phyloP scores from a whole-genome alignment of 2,329 filamentous ascomycete species.

The Chalaropsis ovoidea region DNA sequence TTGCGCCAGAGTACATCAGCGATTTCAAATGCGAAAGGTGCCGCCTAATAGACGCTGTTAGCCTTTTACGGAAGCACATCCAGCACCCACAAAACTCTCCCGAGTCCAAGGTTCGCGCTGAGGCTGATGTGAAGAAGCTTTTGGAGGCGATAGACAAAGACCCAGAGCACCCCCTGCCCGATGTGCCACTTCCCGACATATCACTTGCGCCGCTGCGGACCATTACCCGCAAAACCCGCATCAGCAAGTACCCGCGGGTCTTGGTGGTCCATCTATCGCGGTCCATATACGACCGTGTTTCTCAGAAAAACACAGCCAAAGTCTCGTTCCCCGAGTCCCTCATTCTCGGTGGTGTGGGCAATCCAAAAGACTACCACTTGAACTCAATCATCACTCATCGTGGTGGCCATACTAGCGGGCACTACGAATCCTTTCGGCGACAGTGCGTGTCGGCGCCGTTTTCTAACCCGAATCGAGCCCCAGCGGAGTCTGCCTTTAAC shows the following conservation, averaged over 20 bases:
- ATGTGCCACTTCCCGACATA: constrained; percentile 58
- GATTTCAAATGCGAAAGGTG: constrained; percentile 95
- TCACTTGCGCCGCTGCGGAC: constrained; percentile 66
- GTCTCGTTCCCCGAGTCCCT: constrained; percentile 85
- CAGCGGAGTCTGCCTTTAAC: constrained; percentile 63
- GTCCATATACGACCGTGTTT: constrained; percentile 79
- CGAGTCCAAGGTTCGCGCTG: constrained; percentile 34
- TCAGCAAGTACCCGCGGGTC: constrained; percentile 79
- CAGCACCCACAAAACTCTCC: constrained; percentile 43
- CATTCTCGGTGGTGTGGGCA: constrained; percentile 66
- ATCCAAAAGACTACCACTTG: constrained; percentile 71
- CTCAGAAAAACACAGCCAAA: constrained; percentile 89
- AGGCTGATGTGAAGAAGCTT: constrained; percentile 54
- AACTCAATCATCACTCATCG: constrained; percentile 87
- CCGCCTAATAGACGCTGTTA: constrained; percentile 68
- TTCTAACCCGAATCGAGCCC: constrained; percentile 71
- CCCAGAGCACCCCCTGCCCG: constrained; percentile 53
- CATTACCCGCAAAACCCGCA: constrained; percentile 79
- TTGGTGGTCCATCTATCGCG: constrained; percentile 86
- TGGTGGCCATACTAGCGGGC: constrained; percentile 88
- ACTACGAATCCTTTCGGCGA: constrained; percentile 91
- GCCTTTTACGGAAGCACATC: constrained; percentile 51
- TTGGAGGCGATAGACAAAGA: constrained; percentile 63
- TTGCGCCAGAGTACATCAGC: constrained; percentile 92
- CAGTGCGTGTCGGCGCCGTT: constrained; percentile 67